Evolutionary conservation across 129 eudicot genomes (phyloP), one percentile per base, ranked within the genome.

Genomic region (Scalesia atractyloides): DNA sequence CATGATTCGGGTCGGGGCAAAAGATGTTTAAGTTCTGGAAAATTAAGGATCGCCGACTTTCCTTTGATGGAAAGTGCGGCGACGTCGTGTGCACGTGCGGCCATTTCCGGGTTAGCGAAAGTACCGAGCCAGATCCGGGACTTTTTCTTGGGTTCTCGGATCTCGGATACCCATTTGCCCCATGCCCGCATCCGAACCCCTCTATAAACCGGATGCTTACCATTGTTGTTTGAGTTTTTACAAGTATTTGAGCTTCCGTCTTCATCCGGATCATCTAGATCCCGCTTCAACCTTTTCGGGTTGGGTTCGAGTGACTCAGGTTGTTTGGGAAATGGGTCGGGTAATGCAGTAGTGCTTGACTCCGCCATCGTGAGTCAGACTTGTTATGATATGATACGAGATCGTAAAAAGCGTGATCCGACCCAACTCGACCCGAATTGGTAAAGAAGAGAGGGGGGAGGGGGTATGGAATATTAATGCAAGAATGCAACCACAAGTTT

Each of bases 51-150:
- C 24, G 97, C 95, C 10, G 95, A 37, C 50, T 43, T 73, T 10
- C 95, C 95, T 53, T 87, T 91, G 54, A 88, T 84, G 61, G 86
- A 80, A 14, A 86, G 78, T 48, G 96, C 97, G 3, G 95, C 97
- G 14, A 84, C 97, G 75, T 91, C 97, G 73, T 91, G 97, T 36
- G 97, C 97, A 51, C 97, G 95, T 47, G 97, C 97, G 3, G 97
- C 97, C 97, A 91, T 91, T 51, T 91, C 97, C 39, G 97, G 90
- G 70, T 78, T 86, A 12, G 88, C 66, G 70, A 91, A 91, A 5
- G 97, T 91, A 1, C 97, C 97, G 0, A 91, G 81, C 97, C 97
- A 91, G 86, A 91, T 91, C 87, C 97, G 84, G 19, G 96, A 88
- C 61, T 91, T 91, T 51, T 91, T 91, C 79, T 69, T 85, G 63